Conservation (phyloP, 805 yeast species). For the Wickerhamiella shivajii region DNA sequence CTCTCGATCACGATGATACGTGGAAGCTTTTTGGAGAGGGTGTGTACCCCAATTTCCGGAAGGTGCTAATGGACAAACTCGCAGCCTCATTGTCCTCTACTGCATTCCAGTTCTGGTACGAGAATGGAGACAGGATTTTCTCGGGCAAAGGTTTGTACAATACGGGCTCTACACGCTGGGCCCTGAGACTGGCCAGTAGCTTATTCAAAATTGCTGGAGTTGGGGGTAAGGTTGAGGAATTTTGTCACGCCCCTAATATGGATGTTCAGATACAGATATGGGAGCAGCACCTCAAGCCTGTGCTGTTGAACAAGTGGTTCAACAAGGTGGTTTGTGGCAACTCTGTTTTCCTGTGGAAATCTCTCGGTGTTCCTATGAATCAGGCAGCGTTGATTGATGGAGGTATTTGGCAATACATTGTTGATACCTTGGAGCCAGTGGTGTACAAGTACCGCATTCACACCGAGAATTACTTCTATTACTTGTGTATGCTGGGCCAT, state of each 20-base stretch:
- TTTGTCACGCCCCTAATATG: conserved; percentile 44
- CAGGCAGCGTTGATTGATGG: conserved; percentile 71
- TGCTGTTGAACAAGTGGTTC: conserved; percentile 54
- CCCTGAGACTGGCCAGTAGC: conserved; percentile 49
- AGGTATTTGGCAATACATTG: conserved; percentile 53
- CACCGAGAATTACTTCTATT: conserved; percentile 64
- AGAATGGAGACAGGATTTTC: conserved; percentile 46
- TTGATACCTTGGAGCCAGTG: conserved; percentile 68
- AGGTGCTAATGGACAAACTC: conserved; percentile 39
- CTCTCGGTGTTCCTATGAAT: conserved; percentile 76
- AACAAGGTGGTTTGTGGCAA: conserved; percentile 60
- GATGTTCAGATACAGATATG: conserved; percentile 52
- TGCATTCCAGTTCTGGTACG: conserved; percentile 70
- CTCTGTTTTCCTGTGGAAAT: conserved; percentile 77
- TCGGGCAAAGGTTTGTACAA: conserved; percentile 49
- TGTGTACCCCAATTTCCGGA: conserved; percentile 36
- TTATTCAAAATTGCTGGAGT: conserved; percentile 35
- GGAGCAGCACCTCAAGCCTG: conserved; percentile 48
- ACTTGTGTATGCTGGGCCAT: conserved; percentile 46
- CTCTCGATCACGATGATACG: conserved; percentile 40
- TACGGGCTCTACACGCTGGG: conserved; percentile 82
- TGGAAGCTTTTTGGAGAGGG: conserved; percentile 76
- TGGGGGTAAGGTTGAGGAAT: conserved; percentile 35
- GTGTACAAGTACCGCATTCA: conserved; percentile 48
- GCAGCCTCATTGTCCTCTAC: conserved; percentile 63